These are phyloP conservation scores for Endocalyx cinctus DNA, from an alignment of 2,329 filamentous ascomycete species.

Conservation along the genomic window DNA sequence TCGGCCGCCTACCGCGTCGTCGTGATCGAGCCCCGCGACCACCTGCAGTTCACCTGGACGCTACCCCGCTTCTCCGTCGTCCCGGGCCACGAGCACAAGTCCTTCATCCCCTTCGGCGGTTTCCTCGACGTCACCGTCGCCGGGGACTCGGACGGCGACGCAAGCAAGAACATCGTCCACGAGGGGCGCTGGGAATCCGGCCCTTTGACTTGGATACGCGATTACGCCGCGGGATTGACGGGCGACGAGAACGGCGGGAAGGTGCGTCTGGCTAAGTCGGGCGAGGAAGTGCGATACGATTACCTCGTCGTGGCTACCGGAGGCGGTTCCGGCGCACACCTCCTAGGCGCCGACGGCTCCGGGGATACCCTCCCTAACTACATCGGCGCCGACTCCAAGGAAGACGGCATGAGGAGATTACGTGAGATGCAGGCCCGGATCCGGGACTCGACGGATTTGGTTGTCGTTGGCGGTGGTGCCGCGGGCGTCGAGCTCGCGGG, in stretches of 20 bases:
- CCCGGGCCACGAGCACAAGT: constrained; percentile 51
- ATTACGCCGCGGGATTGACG: constrained; percentile 34
- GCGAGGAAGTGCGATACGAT: constrained; percentile 45
- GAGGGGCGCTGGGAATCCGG: too few species aligned
- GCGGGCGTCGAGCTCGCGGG: constrained; percentile 58
- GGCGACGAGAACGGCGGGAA: too few species aligned
- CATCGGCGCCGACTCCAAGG: constrained; percentile 37
- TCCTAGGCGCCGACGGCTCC: too few species aligned
- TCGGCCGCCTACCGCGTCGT: constrained; percentile 45
- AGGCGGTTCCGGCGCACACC: constrained; percentile 36
- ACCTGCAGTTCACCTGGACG: constrained; percentile 58
- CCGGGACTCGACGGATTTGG: constrained; percentile 35
- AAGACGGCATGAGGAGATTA: constrained; percentile 38
- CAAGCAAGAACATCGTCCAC: too few species aligned
- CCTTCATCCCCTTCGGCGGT: constrained; percentile 55
- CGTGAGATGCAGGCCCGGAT: constrained; percentile 42
- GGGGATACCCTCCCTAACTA: constrained; percentile 43
- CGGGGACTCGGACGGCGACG: too few species aligned
- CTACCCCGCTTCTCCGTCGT: constrained; percentile 56
- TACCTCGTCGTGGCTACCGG: constrained; percentile 57
- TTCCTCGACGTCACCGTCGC: too few species aligned
- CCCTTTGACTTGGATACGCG: constrained; percentile 36
- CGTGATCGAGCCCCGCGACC: constrained; percentile 54
- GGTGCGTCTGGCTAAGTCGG: constrained; percentile 38
- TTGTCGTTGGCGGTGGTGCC: constrained; percentile 55